phyloP scores from a whole-genome alignment of 495 filamentous ascomycete species.

The Aspergillus affinis region DNA sequence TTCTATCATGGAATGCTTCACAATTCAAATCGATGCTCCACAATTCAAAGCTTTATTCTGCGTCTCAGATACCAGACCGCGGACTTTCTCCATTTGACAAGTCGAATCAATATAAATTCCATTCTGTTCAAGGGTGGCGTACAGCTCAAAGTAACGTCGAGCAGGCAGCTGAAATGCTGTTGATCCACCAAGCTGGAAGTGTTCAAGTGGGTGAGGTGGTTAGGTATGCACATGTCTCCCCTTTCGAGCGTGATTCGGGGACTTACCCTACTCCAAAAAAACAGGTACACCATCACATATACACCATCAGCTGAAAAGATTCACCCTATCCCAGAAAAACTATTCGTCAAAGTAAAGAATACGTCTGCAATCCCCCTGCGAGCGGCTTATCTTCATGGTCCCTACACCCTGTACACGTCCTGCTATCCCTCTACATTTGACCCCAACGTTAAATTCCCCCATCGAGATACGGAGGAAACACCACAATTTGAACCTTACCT shows the following conservation, averaged over 20 bases:
- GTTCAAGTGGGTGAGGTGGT: slow-evolving; percentile 92
- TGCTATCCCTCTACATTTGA: slow-evolving; percentile 79
- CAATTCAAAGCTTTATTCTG: slow-evolving; percentile 48
- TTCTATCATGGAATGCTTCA: slow-evolving; percentile 25
- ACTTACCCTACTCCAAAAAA: neutral
- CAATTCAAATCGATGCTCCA: slow-evolving; percentile 44
- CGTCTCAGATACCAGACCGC: slow-evolving; percentile 44
- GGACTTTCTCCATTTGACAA: slow-evolving; percentile 17
- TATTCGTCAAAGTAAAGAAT: slow-evolving; percentile 87
- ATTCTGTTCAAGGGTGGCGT: slow-evolving; percentile 44
- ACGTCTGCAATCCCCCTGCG: slow-evolving; percentile 86
- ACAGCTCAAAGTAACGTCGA: slow-evolving; percentile 20
- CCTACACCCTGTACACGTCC: slow-evolving; percentile 85
- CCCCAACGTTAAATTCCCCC: slow-evolving; percentile 69
- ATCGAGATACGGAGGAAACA: slow-evolving; percentile 58
- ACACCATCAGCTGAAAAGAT: slow-evolving; percentile 85
- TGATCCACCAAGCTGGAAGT: slow-evolving; percentile 83
- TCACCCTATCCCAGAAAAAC: slow-evolving; percentile 71
- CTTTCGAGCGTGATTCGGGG: neutral
- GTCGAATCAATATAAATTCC: slow-evolving; percentile 28
- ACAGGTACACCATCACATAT: slow-evolving; percentile 87
- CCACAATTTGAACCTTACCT: slow-evolving; percentile 94
- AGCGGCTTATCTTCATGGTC: slow-evolving; percentile 93
- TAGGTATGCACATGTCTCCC: slow-evolving; percentile 42
- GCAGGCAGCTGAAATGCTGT: slow-evolving; percentile 63